These are phyloP conservation scores for Wolfiporia cocos DNA, from an alignment of 1,284 basidiomycete species.

Conservation along the genomic window DNA sequence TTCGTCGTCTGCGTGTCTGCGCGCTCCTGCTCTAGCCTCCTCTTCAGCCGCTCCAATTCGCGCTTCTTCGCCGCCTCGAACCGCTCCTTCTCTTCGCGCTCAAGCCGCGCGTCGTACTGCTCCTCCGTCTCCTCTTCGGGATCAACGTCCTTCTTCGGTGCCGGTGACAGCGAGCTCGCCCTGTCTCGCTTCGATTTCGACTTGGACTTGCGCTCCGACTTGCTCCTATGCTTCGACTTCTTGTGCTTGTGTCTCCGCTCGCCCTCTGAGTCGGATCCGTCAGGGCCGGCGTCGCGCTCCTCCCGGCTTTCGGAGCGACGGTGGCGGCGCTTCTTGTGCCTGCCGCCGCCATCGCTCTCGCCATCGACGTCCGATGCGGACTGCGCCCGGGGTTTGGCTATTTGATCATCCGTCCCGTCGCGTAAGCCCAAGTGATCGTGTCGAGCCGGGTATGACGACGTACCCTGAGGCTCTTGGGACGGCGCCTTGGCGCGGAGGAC, in stretches of 20 bases:
- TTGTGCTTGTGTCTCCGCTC: constrained; percentile 27
- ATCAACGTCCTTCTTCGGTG: constrained; percentile 23
- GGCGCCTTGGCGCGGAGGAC: constrained; percentile 49
- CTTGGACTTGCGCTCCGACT: constrained; percentile 26
- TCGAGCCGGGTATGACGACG: not conserved
- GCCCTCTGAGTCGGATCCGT: constrained; percentile 15
- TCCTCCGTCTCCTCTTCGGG: constrained; percentile 50
- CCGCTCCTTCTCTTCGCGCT: constrained; percentile 64
- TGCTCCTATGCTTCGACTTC: no score
- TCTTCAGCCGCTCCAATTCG: constrained; percentile 46
- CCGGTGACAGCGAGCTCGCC: constrained; percentile 16
- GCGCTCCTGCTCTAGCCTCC: constrained; percentile 31
- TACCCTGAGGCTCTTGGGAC: constrained; percentile 12
- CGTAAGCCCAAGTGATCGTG: no score
- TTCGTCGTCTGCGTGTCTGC: constrained; percentile 28
- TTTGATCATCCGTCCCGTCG: no score
- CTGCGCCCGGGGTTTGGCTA: constrained; percentile 8
- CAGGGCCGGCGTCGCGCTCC: constrained; percentile 2
- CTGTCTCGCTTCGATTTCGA: constrained; percentile 18
- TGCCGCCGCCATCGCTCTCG: constrained; percentile 17
- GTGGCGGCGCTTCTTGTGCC: constrained; percentile 28
- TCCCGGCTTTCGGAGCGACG: constrained; percentile 12
- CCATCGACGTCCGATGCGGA: constrained; percentile 13
- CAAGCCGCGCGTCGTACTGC: constrained; percentile 67
- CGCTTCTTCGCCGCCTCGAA: constrained; percentile 38